Conservation (phyloP, 805 yeast genomes). For the Hagleromyces aurorensis region DNA sequence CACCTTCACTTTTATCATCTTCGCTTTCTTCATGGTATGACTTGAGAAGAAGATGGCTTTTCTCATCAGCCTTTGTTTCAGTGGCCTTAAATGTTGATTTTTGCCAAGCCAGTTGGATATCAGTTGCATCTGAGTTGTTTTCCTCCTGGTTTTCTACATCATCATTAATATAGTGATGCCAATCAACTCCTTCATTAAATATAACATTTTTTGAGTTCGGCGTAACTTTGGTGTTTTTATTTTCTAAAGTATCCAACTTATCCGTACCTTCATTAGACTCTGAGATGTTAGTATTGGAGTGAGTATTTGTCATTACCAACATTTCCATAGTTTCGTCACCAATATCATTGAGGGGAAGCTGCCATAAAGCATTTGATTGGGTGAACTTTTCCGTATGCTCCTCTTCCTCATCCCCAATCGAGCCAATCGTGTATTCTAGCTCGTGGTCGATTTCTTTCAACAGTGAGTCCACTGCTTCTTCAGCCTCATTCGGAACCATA, state of each 20-base stretch:
- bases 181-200: conserved; percentile 13
- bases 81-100: conserved; percentile 4
- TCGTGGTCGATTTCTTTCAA: conserved; percentile 28
- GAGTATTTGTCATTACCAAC: conserved; percentile 24
- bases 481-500: too few species aligned
- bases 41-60: neutral
- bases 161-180: conserved; percentile 9
- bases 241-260: conserved; percentile 27
- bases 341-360: conserved; percentile 23
- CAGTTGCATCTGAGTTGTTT: conserved; percentile 1
- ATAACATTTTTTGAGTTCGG: conserved; percentile 9
- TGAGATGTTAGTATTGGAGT: conserved; percentile 3
- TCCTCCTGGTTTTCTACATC: neutral
- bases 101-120: conserved; percentile 4
- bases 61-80: conserved; percentile 4
- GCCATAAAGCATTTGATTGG: too few species aligned
- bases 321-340: conserved; percentile 31
- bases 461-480: conserved; percentile 23
- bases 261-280: conserved; percentile 29
- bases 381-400: too few species aligned
- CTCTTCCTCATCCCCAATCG: conserved; percentile 1
- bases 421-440: conserved; percentile 13
- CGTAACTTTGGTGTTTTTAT: conserved; percentile 18
- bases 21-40: conserved; percentile 3
- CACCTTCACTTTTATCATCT: conserved; percentile 6